Evolutionary conservation across 169 alveolate genomes (phyloP), one percentile per base, ranked within the genome.

Genomic region (Perkinsus olseni): DNA sequence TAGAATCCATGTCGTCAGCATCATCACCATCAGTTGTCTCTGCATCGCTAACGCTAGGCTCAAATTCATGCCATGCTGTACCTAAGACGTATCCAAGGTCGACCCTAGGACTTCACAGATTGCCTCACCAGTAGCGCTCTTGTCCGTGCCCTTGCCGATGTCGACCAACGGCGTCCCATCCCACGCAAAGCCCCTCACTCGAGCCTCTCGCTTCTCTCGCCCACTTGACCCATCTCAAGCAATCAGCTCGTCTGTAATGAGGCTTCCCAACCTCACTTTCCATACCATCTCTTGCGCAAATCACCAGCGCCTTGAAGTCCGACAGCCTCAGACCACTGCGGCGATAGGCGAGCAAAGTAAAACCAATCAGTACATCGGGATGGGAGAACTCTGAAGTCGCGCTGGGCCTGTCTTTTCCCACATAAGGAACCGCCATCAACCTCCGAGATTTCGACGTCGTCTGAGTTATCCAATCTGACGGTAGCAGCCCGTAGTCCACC

Each of bases 331-430:
- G 95, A 3, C 99, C 99, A 91, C 97, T 97, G 93, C 96, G 95
- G 45, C 98, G 95, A 93, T 97, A 97, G 1, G 98, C 95, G 92
- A 98, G 93, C 91, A 98, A 96, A 37, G 98, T 97, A 92, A 91
- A 38, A 36, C 98, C 98, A 62, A 98, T 97, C 31, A 97, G 97
- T 17, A 98, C 97, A 94, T 98, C 99, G 0, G 98, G 98, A 92
- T 98, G 98, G 21, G 99, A 96, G 96, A 97, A 98, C 93, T 98
- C 99, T 31, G 99, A 97, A 94, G 97, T 97, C 31, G 91, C 93
- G 45, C 98, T 96, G 0, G 99, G 99, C 38, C 98, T 96, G 95
- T 98, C 99, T 92, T 97, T 98, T 13, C 99, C 99, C 40, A 98
- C 97, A 92, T 97, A 98, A 31, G 99, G 99, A 38, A 98, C 98